Evolutionary conservation across 805 yeast species (phyloP).

Genomic region (Nakazawaea laoshanensis): DNA sequence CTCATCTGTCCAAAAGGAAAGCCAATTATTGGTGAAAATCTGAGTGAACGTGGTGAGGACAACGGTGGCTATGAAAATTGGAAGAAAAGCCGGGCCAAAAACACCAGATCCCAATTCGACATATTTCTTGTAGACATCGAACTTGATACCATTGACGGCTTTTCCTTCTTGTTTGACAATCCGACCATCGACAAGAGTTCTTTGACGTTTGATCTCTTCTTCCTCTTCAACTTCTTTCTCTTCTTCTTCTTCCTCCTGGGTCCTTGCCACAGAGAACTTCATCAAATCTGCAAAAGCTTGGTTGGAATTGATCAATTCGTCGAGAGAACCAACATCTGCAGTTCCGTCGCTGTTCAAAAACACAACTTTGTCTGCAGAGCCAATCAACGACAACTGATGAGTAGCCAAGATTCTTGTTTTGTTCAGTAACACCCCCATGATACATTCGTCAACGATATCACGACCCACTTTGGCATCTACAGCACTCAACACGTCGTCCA

Average conservation of each 20-base stretch:
- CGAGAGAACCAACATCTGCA: constrained; percentile 3
- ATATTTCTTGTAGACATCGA: constrained; percentile 41
- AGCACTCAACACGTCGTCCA: constrained; percentile 69
- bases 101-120: constrained; percentile 47
- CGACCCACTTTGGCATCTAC: constrained; percentile 72
- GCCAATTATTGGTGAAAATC: constrained; percentile 14
- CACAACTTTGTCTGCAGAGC: constrained; percentile 26
- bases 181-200: constrained; percentile 20
- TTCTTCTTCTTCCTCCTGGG: constrained; percentile 16
- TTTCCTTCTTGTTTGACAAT: constrained; percentile 42
- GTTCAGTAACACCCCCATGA: constrained; percentile 22
- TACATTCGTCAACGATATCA: constrained; percentile 44
- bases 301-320: constrained; percentile 18
- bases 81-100: constrained; percentile 23
- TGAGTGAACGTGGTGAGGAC: constrained; percentile 36
- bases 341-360: constrained; percentile 12
- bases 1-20: constrained; percentile 14
- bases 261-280: constrained; percentile 29
- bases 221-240: constrained; percentile 15
- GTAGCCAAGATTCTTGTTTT: constrained; percentile 31
- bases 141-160: constrained; percentile 46
- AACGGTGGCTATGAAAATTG: constrained; percentile 17
- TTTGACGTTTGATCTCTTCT: constrained; percentile 9
- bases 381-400: constrained; percentile 30
- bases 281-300: constrained; percentile 36